Base-by-base conservation (phyloP, 2,329 filamentous ascomycete genomes). In the Beauveria varroae region DNA sequence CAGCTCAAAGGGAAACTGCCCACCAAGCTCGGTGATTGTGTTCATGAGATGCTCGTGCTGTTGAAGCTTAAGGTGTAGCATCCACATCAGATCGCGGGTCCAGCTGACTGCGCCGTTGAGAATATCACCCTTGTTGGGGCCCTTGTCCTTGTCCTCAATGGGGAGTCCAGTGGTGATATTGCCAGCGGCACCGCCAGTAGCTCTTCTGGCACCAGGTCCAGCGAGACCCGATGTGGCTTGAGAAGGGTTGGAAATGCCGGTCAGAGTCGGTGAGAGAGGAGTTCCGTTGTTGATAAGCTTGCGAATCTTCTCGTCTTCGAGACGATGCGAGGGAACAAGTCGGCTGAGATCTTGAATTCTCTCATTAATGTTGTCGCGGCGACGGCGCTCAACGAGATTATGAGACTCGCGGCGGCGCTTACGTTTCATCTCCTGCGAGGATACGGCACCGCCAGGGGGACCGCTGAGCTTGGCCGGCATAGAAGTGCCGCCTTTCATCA, bases 11-110 rank as follows among this genome's bases (percentile, higher is more conserved):
- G 91, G 90, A 74, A 90, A 89, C 16, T 81, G 82, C 9, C 88
- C 88, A 49, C 91, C 91, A 16, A 93, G 80, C 63, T 87, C 86
- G 37, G 81, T 79, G 62, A 96, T 87, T 57, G 84, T 79, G 68
- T 93, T 89, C 68, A 89, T 86, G 55, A 98, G 83, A 71, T 96
- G 89, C 65, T 96, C 89, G 72, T 96, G 91, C 74, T 96, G 91
- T 71, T 95, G 88, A 66, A 96, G 82, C 76, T 96, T 96, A 70
- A 90, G 82, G 71, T 96, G 87, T 63, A 96, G 79, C 78, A 96
- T 88, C 95, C 95, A 98, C 91, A 98, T 96, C 57, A 99, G 81
- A 76, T 99, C 95, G 65, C 93, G 86, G 64, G 91, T 97, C 95
- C 95, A 99, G 75, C 91, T 92, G 59, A 98, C 95, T 40, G 93